Evolutionary conservation across 2,329 filamentous ascomycete species (phyloP), one percentile per base, ranked within the genome.

Genomic region (Trichophyton benhamiae): DNA sequence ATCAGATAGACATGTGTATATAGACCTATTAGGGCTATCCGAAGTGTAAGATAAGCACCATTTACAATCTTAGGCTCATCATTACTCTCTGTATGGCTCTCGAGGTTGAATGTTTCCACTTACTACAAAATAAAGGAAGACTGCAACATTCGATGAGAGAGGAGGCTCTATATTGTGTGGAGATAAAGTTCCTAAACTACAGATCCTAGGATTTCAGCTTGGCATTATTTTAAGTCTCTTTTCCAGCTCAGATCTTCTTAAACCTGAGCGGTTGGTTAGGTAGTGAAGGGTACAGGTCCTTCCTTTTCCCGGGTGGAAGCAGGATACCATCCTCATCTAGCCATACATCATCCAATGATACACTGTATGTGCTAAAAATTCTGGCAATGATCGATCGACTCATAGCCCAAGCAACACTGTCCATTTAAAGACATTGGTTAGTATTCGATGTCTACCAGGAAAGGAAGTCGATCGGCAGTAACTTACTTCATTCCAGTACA

Each of bases 401-500:
- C 36, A 63, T 58, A 15, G 65, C 63, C 65, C 63, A 65, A 25
- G 63, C 65, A 41, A 65, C 38, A 55, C 65, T 64, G 59, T 33
- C 36, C 17, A 52, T 15, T 22, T 25, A 48, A 57, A 27, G 11
- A 53, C 1, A 57, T n/a, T 61, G n/a, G 6, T 27, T 27, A 27
- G 27, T 22, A 57, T 41, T 57, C 20, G 2, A 1, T 20, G 9
- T 25, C 22, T 17, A 36, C 15, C 11, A 20, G 7, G 33, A 25
- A 9, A 3, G 22, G 27, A 9, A 25, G 13, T 7, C 4, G 3
- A 15, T 27, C 11, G 2, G 5, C 30, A 3, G 25, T 27, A 25
- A 61, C 65, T 60, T 61, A 66, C 65, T 69, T 67, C 58, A 64
- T 65, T 15, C 68, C 68, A 3, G 68, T 66, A 61, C 68, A 70